A percentile compares a stretch with the other conserved stretches of the same genome.
Evolutionary conservation across 495 filamentous ascomycete genomes (phyloP).

Genomic region (Talaromyces stipitatus): DNA sequence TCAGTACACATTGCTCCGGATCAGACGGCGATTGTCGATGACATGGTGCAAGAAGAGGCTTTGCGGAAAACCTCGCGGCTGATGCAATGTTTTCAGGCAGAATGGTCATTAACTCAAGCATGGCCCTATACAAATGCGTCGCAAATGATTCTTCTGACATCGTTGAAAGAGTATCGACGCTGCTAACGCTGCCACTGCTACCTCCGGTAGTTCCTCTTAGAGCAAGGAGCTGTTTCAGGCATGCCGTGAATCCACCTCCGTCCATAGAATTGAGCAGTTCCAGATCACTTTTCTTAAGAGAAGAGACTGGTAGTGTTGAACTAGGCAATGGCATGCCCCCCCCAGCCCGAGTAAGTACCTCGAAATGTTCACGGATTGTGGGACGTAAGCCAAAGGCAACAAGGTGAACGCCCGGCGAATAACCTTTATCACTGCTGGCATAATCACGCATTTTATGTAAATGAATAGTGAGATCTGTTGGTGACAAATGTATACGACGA

Average conservation of each 20-base stretch:
- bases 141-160: conserved; percentile 29
- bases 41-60: conserved; percentile 39
- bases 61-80: conserved; percentile 40
- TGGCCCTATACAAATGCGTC: conserved; percentile 29
- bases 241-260: conserved; percentile 44
- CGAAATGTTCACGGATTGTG: conserved; percentile 58
- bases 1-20: conserved; percentile 28
- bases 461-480: conserved; percentile 41
- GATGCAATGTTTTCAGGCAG: conserved; percentile 40
- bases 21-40: conserved; percentile 13
- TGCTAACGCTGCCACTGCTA: background rate
- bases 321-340: conserved; percentile 62
- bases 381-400: conserved; percentile 69
- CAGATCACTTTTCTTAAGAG: conserved; percentile 46
- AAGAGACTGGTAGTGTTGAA: conserved; percentile 47
- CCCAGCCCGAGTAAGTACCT: conserved; percentile 62
- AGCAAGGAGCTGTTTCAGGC: conserved; percentile 38
- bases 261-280: conserved; percentile 51
- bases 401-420: conserved; percentile 64
- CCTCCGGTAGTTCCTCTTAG: conserved; percentile 13
- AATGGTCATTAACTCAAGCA: conserved; percentile 30
- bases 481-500: conserved; percentile 61
- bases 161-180: background rate
- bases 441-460: conserved; percentile 57
- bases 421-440: conserved; percentile 38